Evolutionary conservation across 371 early-diverging fungal genomes (phyloP).

Genomic region (Rhizopus arrhizus): DNA sequence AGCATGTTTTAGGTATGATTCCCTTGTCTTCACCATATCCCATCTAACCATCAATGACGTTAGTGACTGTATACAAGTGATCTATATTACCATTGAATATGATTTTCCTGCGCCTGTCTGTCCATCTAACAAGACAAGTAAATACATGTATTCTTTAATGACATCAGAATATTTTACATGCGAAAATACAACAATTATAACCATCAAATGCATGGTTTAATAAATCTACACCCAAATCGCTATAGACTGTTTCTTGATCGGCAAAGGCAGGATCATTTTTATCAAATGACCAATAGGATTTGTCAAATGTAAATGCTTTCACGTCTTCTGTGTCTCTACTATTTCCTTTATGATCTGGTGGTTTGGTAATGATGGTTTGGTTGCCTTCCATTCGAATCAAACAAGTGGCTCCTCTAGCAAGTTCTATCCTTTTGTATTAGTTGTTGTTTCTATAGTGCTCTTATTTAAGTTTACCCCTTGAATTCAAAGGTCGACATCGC

Average conservation of each 20-base stretch:
- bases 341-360: conserved; percentile 37
- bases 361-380: conserved; percentile 68
- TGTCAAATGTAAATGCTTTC: conserved; percentile 82
- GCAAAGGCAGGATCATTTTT: conserved; percentile 69
- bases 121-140: conserved; percentile 62
- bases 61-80: background rate
- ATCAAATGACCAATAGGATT: conserved; percentile 84
- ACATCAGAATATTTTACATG: conserved; percentile 55
- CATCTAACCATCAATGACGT: conserved; percentile 38
- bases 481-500: conserved; percentile 75
- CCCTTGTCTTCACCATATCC: conserved; percentile 79
- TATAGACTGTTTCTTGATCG: conserved; percentile 75
- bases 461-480: conserved; percentile 52
- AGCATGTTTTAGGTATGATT: conserved; percentile 80
- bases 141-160: background rate
- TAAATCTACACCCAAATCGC: conserved; percentile 75
- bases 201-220: conserved; percentile 88
- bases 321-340: conserved; percentile 50
- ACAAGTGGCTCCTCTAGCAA: conserved; percentile 62
- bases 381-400: conserved; percentile 73
- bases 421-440: conserved; percentile 43
- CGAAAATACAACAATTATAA: conserved; percentile 89
- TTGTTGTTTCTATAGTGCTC: background rate
- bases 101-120: conserved; percentile 88
- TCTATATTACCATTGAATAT: conserved; percentile 66